phyloP scores from a whole-genome alignment of 2,329 filamentous ascomycete genomes.

The Exophiala sp. region DNA sequence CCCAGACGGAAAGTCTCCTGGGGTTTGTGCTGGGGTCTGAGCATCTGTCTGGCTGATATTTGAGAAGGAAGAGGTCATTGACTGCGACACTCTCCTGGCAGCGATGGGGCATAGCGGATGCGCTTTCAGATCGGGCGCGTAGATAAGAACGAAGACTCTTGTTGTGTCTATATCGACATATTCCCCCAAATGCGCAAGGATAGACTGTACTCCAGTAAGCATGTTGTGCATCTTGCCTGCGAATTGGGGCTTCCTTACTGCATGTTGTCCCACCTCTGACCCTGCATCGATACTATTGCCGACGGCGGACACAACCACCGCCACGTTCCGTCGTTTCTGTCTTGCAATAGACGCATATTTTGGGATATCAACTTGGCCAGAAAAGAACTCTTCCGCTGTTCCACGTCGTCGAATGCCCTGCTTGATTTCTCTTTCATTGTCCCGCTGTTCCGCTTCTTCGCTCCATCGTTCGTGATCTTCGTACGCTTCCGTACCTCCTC shows the following conservation, averaged over 20 bases:
- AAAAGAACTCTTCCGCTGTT: conserved; percentile 32
- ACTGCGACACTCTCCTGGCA: conserved; percentile 43
- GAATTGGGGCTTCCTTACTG: conserved; percentile 53
- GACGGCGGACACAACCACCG: conserved; percentile 79
- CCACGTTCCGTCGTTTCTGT: conserved; percentile 66
- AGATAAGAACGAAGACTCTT: conserved; percentile 83
- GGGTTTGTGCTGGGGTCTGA: conserved; percentile 60
- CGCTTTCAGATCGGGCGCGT: conserved; percentile 73
- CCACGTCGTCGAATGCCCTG: conserved; percentile 28
- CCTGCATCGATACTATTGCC: conserved; percentile 52
- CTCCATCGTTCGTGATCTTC: conserved; percentile 88
- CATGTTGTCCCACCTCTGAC: conserved; percentile 64
- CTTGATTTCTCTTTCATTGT: conserved; percentile 33
- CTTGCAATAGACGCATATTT: conserved; percentile 16
- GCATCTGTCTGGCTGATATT: conserved; percentile 73
- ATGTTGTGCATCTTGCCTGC: background rate
- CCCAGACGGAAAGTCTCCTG: conserved; percentile 46
- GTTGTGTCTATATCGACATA: conserved; percentile 66
- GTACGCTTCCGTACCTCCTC: conserved; percentile 74
- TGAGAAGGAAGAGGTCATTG: conserved; percentile 66
- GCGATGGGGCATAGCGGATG: conserved; percentile 45
- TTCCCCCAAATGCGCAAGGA: conserved; percentile 80
- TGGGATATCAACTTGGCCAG: conserved; percentile 22
- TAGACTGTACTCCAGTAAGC: conserved; percentile 52
- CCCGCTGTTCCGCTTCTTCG: conserved; percentile 72